Evolutionary conservation across 2,329 filamentous ascomycete genomes (phyloP).

Genomic region (Colletotrichum euphorbiae): DNA sequence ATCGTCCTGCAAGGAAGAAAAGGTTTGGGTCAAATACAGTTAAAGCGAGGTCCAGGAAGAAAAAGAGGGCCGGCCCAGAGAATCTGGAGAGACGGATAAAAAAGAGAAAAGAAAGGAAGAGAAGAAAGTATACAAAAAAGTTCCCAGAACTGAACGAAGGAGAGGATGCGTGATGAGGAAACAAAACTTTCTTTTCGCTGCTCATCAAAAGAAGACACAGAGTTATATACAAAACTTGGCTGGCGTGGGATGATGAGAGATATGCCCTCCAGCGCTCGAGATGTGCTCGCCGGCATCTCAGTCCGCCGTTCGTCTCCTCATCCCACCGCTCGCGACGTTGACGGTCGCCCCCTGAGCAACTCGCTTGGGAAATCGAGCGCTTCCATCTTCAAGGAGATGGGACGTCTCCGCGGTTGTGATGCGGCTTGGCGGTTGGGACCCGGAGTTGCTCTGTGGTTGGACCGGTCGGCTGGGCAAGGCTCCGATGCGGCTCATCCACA

Average conservation of each 20-base stretch:
- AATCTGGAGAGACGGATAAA: constrained; percentile 30
- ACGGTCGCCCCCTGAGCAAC: background rate
- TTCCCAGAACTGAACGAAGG: constrained; percentile 42
- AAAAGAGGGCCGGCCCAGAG: constrained; percentile 41
- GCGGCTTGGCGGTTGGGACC: constrained; percentile 26
- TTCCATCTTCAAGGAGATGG: constrained; percentile 16
- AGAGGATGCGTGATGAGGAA: constrained; percentile 28
- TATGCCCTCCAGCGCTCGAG: background rate
- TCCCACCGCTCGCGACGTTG: constrained; percentile 5
- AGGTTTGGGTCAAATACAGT: constrained; percentile 11
- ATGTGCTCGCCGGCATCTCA: background rate
- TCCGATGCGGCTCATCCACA: constrained; percentile 18
- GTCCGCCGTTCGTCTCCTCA: constrained; percentile 27
- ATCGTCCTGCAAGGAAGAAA: background rate
- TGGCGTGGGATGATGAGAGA: background rate
- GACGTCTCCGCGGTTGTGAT: constrained; percentile 11
- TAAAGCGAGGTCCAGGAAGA: constrained; percentile 3
- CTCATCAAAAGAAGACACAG: background rate
- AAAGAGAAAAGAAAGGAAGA: constrained; percentile 30
- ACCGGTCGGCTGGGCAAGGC: constrained; percentile 16
- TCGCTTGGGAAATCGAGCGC: constrained; percentile 18
- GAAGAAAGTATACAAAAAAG: constrained; percentile 27
- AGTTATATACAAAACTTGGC: constrained; percentile 31
- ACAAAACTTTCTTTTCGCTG: background rate
- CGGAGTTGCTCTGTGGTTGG: constrained; percentile 10